Evolutionary conservation across 306 rosid species (phyloP), one percentile per base, ranked within the genome.

Genomic region (Adenanthera pavonina): DNA sequence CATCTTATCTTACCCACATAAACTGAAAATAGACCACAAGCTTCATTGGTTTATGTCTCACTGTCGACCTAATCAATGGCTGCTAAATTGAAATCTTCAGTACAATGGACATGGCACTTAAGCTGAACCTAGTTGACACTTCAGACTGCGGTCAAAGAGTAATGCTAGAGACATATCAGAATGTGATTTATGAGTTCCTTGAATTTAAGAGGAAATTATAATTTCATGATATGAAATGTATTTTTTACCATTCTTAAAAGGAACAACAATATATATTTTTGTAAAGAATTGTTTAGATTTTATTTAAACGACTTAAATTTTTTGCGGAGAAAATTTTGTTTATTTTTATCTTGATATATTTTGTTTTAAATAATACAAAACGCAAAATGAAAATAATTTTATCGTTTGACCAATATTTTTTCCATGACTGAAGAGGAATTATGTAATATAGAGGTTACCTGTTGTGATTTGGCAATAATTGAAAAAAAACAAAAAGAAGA

Each of bases 21-120:
- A 80, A 74, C 72, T 71, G 76, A 62, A 51, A 44, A 35, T 30
- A 69, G 80, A 80, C 44, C 68, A 76, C 76, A 72, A 84, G 78
- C 70, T 72, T 83, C 70, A 77, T 69, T 81, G 57, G 72, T 82
- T 84, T 41, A 75, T 80, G 64, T 52, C 75, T 84, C 76, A 75
- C 48, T 54, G 64, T 53, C 71, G 69, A 69, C 78, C 70, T 20
- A 69, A 70, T 66, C 25, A 69, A 70, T 66, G 59, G 62, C 7
- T 83, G 67, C 86, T 64, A 33, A 61, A 61, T 12, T 13, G 16
- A 30, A 61, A 61, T 61, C 8, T 61, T 33, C 41, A 33, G n/a
- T 12, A 1, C 68, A 61, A 61, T 34, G 68, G 68, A 5, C 12
- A 12, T 13, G n/a, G 8, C n/a, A 33, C n/a, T 33, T 61, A 4